These are phyloP conservation scores for Nicotiana undulata DNA, from an alignment of 257 asterid species.

Conservation along the genomic window DNA sequence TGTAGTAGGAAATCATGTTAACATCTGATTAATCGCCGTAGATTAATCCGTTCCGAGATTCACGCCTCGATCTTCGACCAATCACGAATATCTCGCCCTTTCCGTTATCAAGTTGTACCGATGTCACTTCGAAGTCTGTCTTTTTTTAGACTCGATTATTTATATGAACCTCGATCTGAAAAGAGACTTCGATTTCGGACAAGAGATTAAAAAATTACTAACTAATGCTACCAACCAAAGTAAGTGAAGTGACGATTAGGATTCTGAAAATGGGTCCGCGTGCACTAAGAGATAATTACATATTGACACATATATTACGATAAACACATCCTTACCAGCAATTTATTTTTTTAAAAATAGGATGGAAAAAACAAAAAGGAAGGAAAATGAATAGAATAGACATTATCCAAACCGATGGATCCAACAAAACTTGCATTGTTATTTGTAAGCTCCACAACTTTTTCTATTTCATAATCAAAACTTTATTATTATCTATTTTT, in stretches of 20 bases:
- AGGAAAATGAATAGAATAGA: not conserved
- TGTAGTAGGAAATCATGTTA: too few species aligned
- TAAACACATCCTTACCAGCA: not conserved
- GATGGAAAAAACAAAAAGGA: not conserved
- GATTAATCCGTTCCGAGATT: too few species aligned
- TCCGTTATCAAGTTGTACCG: too few species aligned
- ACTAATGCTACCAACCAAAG: not conserved
- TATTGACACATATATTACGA: not conserved
- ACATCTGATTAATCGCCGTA: too few species aligned
- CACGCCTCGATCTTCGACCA: too few species aligned
- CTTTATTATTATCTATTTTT: not conserved
- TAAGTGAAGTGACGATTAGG: not conserved
- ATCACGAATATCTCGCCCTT: too few species aligned
- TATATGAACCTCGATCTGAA: too few species aligned
- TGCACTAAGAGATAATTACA: not conserved
- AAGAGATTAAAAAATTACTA: not conserved
- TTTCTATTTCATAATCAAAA: not conserved
- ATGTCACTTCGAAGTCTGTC: too few species aligned
- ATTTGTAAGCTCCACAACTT: constrained; percentile 13
- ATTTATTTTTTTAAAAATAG: not conserved
- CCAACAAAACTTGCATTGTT: constrained; percentile 16
- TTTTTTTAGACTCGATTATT: too few species aligned
- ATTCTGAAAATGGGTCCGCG: not conserved
- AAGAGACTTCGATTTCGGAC: too few species aligned
- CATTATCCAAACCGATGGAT: not conserved